Conservation (phyloP, 176 grass and related monocot species). For the Oropetium thomaeum region DNA sequence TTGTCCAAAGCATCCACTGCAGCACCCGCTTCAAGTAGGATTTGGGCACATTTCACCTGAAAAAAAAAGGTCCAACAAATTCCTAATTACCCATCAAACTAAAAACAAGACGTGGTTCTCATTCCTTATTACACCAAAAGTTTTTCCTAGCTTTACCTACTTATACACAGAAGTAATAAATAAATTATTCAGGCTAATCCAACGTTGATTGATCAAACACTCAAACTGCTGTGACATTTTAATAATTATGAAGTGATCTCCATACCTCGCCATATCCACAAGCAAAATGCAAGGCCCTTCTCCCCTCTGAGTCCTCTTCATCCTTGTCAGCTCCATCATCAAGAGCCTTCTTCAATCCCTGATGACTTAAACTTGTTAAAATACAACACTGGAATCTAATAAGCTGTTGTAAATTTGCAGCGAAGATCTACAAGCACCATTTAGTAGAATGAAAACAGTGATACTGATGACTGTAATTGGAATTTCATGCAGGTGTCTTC, state of each 20-base stretch:
- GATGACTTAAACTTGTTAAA: constrained; percentile 18
- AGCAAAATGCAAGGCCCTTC: constrained; percentile 97
- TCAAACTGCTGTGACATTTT: background rate
- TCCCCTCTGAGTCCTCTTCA: constrained; percentile 87
- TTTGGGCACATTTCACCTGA: constrained; percentile 69
- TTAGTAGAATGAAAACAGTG: background rate
- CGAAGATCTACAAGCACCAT: background rate
- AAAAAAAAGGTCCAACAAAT: background rate
- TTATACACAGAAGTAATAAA: constrained; percentile 5
- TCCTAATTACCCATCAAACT: background rate
- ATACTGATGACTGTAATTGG: background rate
- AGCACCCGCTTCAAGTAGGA: constrained; percentile 73
- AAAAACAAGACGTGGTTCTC: background rate
- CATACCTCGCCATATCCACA: constrained; percentile 94
- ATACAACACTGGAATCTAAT: background rate
- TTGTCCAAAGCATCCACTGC: constrained; percentile 77
- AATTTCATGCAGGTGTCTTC: background rate
- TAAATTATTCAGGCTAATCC: background rate
- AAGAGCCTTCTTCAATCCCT: constrained; percentile 86
- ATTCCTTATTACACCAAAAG: too few species aligned
- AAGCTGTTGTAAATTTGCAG: background rate
- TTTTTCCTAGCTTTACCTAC: background rate
- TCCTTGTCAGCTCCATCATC: constrained; percentile 78
- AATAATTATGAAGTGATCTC: background rate
- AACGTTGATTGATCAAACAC: background rate